phyloP scores from a whole-genome alignment of 2,329 filamentous ascomycete genomes.

The Monosporascus sp. region DNA sequence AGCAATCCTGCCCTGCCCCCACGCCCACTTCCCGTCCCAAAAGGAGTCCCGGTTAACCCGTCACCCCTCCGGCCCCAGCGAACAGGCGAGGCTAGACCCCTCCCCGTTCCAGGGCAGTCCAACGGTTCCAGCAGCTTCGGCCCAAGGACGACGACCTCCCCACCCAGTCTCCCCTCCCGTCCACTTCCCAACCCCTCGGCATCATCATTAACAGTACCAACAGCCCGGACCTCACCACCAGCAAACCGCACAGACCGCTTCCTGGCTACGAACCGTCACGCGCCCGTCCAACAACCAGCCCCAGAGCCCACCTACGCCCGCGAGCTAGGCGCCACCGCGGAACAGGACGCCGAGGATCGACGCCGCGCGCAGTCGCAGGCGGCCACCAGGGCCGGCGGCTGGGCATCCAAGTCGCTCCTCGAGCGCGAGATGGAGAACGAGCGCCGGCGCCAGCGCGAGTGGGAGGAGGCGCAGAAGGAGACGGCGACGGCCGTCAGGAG shows the following conservation, averaged over 20 bases:
- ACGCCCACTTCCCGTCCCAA: constrained; percentile 38
- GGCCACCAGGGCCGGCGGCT: constrained; percentile 57
- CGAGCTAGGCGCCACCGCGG: constrained; percentile 51
- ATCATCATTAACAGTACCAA: not conserved
- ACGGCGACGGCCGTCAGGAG: constrained; percentile 51
- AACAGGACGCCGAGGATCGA: constrained; percentile 58
- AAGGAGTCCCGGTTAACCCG: constrained; percentile 23
- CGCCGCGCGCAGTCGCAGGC: constrained; percentile 53
- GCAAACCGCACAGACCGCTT: constrained; percentile 44
- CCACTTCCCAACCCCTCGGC: constrained; percentile 22
- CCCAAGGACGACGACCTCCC: constrained; percentile 22
- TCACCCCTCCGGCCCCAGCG: constrained; percentile 29
- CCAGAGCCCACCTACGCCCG: constrained; percentile 48
- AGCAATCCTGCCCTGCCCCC: constrained; percentile 19
- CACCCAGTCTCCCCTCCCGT: constrained; percentile 13
- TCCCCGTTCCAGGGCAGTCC: constrained; percentile 40
- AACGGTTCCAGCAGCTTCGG: constrained; percentile 8
- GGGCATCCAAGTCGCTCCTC: constrained; percentile 64
- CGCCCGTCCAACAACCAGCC: constrained; percentile 33
- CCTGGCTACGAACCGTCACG: constrained; percentile 46
- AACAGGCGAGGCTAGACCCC: constrained; percentile 42
- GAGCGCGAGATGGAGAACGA: constrained; percentile 80
- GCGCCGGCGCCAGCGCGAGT: constrained; percentile 69
- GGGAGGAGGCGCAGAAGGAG: constrained; percentile 70
- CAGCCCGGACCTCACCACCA: not conserved